Evolutionary conservation across 495 filamentous ascomycete species (phyloP).

Genomic region (Neurospora sp.): DNA sequence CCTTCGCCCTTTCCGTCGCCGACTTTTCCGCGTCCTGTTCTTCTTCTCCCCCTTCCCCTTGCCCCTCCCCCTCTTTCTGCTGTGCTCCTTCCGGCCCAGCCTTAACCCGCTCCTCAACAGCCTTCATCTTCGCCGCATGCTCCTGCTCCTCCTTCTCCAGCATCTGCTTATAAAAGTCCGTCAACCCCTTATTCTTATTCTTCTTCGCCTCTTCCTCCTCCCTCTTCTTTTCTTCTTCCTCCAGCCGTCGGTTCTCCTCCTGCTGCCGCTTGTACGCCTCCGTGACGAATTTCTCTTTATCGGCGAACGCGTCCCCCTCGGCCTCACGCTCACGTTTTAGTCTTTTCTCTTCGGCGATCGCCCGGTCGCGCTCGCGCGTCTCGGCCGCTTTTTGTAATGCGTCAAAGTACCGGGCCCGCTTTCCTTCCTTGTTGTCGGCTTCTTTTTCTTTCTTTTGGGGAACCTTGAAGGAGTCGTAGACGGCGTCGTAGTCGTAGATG

Average conservation of each 20-base stretch:
- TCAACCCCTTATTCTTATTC: slow-evolving; percentile 66
- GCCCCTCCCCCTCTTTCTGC: slow-evolving; percentile 9
- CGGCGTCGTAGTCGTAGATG: slow-evolving; percentile 69
- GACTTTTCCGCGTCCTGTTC: slow-evolving; percentile 43
- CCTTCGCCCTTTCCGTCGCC: slow-evolving; percentile 59
- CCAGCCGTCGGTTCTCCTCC: slow-evolving; percentile 64
- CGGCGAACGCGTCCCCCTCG: slow-evolving; percentile 87
- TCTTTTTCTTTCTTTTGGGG: slow-evolving; percentile 29
- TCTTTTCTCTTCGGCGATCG: slow-evolving; percentile 79
- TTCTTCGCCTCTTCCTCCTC: slow-evolving; percentile 62
- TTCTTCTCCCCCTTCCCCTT: slow-evolving; percentile 15
- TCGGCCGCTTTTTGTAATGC: slow-evolving; percentile 71
- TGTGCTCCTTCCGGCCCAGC: slow-evolving; percentile 24
- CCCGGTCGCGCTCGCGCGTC: slow-evolving; percentile 76
- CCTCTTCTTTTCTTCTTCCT: slow-evolving; percentile 66
- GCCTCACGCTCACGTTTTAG: slow-evolving; percentile 80
- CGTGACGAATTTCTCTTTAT: slow-evolving; percentile 96
- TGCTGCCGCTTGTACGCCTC: slow-evolving; percentile 92
- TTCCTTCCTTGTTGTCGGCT: slow-evolving; percentile 28
- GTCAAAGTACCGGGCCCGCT: slow-evolving; percentile 75
- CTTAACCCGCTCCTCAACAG: slow-evolving; percentile 54
- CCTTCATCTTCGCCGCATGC: slow-evolving; percentile 61
- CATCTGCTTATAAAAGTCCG: slow-evolving; percentile 75
- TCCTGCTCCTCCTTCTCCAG: slow-evolving; percentile 65
- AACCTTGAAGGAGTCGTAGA: slow-evolving; percentile 55